A percentile compares a stretch with the other conserved stretches of the same genome.
Conservation (phyloP, 352 stramenopile genomes). For the Globisporangium spinosum region DNA sequence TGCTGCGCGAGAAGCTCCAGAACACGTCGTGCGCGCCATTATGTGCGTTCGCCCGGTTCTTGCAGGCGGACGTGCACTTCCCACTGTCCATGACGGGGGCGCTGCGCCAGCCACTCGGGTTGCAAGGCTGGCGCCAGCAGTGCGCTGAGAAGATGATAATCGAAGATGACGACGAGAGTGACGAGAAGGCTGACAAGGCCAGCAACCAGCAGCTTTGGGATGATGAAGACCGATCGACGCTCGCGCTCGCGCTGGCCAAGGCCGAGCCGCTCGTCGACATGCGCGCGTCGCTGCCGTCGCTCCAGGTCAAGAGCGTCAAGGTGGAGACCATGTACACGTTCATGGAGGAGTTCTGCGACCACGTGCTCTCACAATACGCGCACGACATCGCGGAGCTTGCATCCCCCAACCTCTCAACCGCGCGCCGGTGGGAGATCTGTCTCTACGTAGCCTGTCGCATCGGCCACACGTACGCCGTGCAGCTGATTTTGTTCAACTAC, state of each 20-base stretch:
- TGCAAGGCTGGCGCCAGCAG: conserved; percentile 56
- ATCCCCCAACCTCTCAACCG: conserved; percentile 35
- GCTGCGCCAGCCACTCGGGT: conserved; percentile 38
- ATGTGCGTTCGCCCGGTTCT: conserved; percentile 45
- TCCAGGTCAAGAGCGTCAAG: conserved; percentile 56
- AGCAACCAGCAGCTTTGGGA: neutral
- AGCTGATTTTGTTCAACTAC: conserved; percentile 76
- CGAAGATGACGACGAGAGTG: conserved; percentile 23
- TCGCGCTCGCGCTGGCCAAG: conserved; percentile 11
- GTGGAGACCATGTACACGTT: conserved; percentile 75
- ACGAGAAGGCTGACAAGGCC: neutral
- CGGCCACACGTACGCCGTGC: conserved; percentile 66
- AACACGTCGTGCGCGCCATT: conserved; percentile 36
- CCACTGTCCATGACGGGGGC: conserved; percentile 19
- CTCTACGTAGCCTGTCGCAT: conserved; percentile 72
- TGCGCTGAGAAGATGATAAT: conserved; percentile 45
- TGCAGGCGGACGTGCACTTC: conserved; percentile 51
- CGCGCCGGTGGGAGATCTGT: conserved; percentile 69
- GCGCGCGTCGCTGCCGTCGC: conserved; percentile 29
- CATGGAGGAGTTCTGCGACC: conserved; percentile 78
- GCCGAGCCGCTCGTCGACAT: conserved; percentile 5
- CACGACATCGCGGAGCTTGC: conserved; percentile 59
- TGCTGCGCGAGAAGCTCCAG: conserved; percentile 41
- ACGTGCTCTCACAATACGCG: conserved; percentile 56
- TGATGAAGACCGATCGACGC: conserved; percentile 7